Evolutionary conservation across 2,329 filamentous ascomycete genomes (phyloP).

Genomic region (Ilyonectria sp.): DNA sequence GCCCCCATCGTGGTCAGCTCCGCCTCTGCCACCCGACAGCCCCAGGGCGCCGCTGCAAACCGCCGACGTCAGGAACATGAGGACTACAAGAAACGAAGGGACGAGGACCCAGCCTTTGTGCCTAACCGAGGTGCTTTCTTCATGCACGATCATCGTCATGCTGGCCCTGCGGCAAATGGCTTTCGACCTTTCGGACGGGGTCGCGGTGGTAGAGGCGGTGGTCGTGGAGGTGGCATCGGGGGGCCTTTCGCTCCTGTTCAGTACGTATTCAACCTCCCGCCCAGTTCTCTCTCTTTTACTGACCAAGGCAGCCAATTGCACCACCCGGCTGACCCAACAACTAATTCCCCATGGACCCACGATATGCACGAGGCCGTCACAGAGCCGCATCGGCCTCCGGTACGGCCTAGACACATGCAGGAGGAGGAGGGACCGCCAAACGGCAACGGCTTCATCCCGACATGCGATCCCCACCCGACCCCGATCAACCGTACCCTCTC

Average conservation of each 20-base stretch:
- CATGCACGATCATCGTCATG: conserved; percentile 92
- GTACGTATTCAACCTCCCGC: conserved; percentile 65
- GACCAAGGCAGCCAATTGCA: conserved; percentile 56
- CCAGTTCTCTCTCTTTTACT: conserved; percentile 39
- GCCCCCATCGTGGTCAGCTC: conserved; percentile 71
- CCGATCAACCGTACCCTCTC: conserved; percentile 86
- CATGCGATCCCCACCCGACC: conserved; percentile 70
- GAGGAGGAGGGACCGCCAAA: conserved; percentile 67
- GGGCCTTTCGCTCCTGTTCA: conserved; percentile 73
- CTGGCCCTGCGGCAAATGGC: conserved; percentile 82
- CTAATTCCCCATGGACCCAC: conserved; percentile 88
- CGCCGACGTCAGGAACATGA: conserved; percentile 88
- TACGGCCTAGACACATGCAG: conserved; percentile 60
- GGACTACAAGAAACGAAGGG: conserved; percentile 89
- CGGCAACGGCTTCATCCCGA: conserved; percentile 69
- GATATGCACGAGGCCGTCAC: conserved; percentile 88
- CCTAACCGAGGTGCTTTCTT: conserved; percentile 96
- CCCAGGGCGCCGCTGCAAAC: conserved; percentile 74
- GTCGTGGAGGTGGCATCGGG: conserved; percentile 73
- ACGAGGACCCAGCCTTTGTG: conserved; percentile 93
- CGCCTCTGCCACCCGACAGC: conserved; percentile 60
- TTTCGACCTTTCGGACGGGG: conserved; percentile 81
- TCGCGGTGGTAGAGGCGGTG: conserved; percentile 72
- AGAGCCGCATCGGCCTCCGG: conserved; percentile 58
- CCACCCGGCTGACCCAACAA: conserved; percentile 71